These are phyloP conservation scores for Tylopilus sp. DNA, from an alignment of 768 basidiomycete species.

Conservation along the genomic window DNA sequence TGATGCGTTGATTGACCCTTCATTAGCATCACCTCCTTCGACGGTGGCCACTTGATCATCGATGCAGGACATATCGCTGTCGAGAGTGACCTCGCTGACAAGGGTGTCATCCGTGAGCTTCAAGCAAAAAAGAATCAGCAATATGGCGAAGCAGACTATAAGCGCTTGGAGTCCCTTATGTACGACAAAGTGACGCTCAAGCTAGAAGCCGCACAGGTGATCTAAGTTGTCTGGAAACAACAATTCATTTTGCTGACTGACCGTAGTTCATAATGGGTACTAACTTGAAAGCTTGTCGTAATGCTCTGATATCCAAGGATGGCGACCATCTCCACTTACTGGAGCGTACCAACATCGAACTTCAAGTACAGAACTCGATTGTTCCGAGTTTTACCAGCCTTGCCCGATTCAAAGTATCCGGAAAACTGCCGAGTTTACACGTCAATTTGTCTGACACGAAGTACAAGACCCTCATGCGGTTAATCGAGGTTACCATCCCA, in stretches of 20 bases:
- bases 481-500: slow-evolving; percentile 89
- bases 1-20: slow-evolving; percentile 6
- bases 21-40: slow-evolving; percentile 65
- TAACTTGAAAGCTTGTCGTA: slow-evolving; percentile 74
- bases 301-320: slow-evolving; percentile 62
- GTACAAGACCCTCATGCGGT: slow-evolving; percentile 87
- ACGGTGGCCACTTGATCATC: slow-evolving; percentile 83
- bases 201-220: slow-evolving; percentile 87
- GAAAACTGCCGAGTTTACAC: slow-evolving; percentile 80
- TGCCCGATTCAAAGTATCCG: slow-evolving; percentile 86
- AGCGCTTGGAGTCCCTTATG: slow-evolving; percentile 85
- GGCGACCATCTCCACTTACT: slow-evolving; percentile 75
- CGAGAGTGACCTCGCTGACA: slow-evolving; percentile 84
- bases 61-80: slow-evolving; percentile 97
- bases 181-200: slow-evolving; percentile 87
- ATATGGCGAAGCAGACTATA: slow-evolving; percentile 86
- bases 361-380: slow-evolving; percentile 90
- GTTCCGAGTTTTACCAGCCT: slow-evolving; percentile 79
- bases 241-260: slow-evolving; percentile 7
- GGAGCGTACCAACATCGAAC: slow-evolving; percentile 87
- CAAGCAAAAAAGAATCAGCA: slow-evolving; percentile 79
- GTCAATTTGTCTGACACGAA: slow-evolving; percentile 90
- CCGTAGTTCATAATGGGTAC: slow-evolving; percentile 84
- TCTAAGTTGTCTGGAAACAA: background rate
- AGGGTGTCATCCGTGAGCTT: slow-evolving; percentile 72